Conservation (phyloP, 257 asterid genomes). For the Solanum clarkiae region DNA sequence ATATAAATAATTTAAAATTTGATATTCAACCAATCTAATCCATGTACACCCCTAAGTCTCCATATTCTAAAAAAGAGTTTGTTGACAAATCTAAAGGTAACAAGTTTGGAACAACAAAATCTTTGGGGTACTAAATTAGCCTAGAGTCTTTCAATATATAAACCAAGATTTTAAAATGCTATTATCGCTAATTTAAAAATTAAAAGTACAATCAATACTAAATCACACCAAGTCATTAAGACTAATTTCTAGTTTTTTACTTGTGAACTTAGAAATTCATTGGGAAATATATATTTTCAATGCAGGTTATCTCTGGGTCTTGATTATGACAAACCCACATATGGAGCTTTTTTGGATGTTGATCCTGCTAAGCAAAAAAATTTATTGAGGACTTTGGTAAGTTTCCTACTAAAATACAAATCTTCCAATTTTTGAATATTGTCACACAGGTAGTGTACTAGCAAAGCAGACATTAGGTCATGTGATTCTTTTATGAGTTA, state of each 20-base stretch:
- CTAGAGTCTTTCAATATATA: too few relatives aligned
- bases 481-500: too few relatives aligned
- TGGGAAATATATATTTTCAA: not conserved
- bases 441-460: not conserved
- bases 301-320: slow-evolving; percentile 30
- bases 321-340: slow-evolving; percentile 7
- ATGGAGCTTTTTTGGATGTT: slow-evolving; percentile 16
- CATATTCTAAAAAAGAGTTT: too few relatives aligned
- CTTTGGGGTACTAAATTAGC: too few relatives aligned
- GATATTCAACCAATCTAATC: too few relatives aligned
- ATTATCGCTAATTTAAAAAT: too few relatives aligned
- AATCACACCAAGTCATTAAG: not conserved
- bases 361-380: slow-evolving; percentile 19
- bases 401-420: not conserved
- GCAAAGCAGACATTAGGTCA: too few relatives aligned
- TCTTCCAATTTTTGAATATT: not conserved
- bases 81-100: too few relatives aligned
- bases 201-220: not conserved
- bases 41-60: too few relatives aligned
- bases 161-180: too few relatives aligned
- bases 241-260: not conserved
- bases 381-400: slow-evolving; percentile 30
- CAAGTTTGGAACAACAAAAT: too few relatives aligned
- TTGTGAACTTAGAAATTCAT: not conserved
- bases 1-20: too few relatives aligned